These are phyloP conservation scores for Leishmania guyanensis DNA, from an alignment of 208 protist genomes.

Conservation along the genomic window DNA sequence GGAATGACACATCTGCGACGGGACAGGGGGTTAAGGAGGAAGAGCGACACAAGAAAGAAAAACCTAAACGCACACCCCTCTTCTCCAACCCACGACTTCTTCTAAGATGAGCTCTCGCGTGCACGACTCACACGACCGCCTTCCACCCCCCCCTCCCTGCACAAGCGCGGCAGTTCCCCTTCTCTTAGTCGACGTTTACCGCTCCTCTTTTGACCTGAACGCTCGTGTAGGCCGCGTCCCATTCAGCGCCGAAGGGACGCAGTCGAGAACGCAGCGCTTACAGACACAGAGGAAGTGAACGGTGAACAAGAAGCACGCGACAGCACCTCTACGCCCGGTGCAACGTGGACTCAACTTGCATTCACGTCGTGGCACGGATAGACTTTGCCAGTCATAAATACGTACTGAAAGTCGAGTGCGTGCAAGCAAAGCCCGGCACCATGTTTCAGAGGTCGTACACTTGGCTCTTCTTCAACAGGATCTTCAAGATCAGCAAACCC, in stretches of 20 bases:
- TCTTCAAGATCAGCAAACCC: slow-evolving; percentile 69
- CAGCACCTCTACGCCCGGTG: neutral
- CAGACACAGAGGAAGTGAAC: neutral
- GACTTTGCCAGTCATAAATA: neutral
- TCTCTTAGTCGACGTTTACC: neutral
- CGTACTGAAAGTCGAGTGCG: neutral
- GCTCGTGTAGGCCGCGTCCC: neutral
- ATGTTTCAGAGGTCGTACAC: slow-evolving; percentile 30
- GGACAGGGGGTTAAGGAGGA: neutral
- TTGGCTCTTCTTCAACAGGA: slow-evolving; percentile 58
- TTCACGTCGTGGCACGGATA: no score
- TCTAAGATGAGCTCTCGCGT: neutral
- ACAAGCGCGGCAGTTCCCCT: neutral
- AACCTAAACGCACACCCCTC: neutral
- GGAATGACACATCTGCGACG: neutral
- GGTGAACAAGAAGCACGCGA: neutral
- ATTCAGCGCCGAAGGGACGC: neutral
- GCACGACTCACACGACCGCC: neutral
- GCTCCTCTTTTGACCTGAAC: neutral
- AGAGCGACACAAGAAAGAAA: neutral
- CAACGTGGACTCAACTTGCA: neutral
- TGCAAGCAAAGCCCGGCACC: neutral
- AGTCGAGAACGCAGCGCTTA: neutral
- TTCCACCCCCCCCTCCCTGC: neutral
- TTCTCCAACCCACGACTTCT: neutral